Evolutionary conservation across 2,329 filamentous ascomycete genomes (phyloP), one percentile per base, ranked within the genome.

Genomic region (Orbilia brochopaga): DNA sequence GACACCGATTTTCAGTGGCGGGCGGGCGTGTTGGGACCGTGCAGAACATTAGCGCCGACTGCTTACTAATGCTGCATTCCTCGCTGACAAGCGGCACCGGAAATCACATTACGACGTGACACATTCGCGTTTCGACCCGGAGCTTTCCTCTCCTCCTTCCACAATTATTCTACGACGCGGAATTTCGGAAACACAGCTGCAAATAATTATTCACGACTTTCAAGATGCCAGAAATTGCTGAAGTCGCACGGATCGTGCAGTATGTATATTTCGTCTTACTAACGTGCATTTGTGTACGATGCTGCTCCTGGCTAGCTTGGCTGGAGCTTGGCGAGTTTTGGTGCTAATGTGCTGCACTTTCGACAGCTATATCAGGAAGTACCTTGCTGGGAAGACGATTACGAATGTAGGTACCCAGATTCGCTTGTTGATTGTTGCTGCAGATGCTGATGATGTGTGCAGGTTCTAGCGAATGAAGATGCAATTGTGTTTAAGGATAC

Each of bases 401-500:
- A 81, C 84, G 52, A 85, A 84, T 44, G 89, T 90, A 61, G 17
- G 46, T 21, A 11, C 50, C 50, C 23, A 2, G 21, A 15, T 35
- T 21, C 42, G 19, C 2, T 54, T 54, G 3, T 5, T 10, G 1
- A 19, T 2, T 7, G n/a, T 48, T 21, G 10, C 10, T 37, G 19
- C 44, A 15, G 19, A 37, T 37, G 13, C 30, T 7, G 17, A 32
- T 37, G 44, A 69, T 30, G 27, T 42, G 1, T 30, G 6, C 27
- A 66, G 62, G 69, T 63, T 13, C 82, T 85, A 23, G 88, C 90
- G 11, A 84, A 88, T 73, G 88, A 96, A 76, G 93, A 99, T 81
- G 82, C 83, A 76, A 93, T 90, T 78, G 85, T 99, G 4, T 99
- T 92, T 75, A 97, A 97, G 80, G 92, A 92, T 30, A 95, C 90